phyloP scores from a whole-genome alignment of 139 green algal genomes.

The Yamagishiella unicocca region DNA sequence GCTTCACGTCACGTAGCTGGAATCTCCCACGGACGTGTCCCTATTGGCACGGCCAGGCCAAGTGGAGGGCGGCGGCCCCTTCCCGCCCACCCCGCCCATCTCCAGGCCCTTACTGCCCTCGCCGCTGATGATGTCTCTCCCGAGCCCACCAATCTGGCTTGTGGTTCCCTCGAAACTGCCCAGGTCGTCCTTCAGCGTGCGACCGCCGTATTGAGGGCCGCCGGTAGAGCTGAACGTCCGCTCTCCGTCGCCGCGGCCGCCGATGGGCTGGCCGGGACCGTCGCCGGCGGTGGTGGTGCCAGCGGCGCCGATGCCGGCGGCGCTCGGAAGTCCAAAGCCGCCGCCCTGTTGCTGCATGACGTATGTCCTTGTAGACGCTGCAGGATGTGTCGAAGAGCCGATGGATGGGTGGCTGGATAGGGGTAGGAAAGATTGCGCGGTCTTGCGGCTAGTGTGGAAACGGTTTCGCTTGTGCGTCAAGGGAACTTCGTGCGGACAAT shows the following conservation, averaged over 20 bases:
- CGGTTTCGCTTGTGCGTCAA: too few relatives aligned
- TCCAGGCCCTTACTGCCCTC: not conserved
- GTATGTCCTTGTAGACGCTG: too few relatives aligned
- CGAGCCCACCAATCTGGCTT: not conserved
- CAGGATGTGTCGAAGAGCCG: too few relatives aligned
- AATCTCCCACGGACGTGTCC: not conserved
- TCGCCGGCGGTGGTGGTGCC: slow-evolving; percentile 28
- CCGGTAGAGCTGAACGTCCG: not conserved
- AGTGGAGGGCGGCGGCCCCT: not conserved
- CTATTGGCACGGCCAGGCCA: not conserved
- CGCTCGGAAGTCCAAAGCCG: not conserved
- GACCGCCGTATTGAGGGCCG: slow-evolving; percentile 17
- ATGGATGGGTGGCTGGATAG: too few relatives aligned
- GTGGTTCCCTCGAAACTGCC: not conserved
- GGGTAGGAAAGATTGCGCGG: too few relatives aligned
- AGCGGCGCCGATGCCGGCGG: not conserved
- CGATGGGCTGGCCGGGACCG: not conserved
- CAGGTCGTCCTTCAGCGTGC: not conserved
- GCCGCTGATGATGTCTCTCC: not conserved
- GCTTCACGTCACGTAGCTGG: not conserved
- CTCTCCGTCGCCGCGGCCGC: not conserved
- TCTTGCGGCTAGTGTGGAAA: too few relatives aligned
- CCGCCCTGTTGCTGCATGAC: too few relatives aligned
- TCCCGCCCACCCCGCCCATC: not conserved
- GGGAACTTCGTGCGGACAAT: too few relatives aligned